Conservation (phyloP, 179 eudicot genomes). For the Beta corolliflora region DNA sequence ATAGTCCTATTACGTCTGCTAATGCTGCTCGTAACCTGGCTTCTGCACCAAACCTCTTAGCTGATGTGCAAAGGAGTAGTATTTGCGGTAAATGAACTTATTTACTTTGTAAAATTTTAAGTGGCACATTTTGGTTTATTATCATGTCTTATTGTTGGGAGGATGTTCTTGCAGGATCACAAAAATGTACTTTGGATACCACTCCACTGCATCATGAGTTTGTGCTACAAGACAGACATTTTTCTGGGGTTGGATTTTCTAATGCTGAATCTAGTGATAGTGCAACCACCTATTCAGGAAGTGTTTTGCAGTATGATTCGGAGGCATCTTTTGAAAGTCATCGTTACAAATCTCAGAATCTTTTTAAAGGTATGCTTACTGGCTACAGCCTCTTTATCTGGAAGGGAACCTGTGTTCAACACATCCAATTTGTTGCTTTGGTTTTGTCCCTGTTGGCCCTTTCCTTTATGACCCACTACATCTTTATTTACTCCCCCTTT, state of each 20-base stretch:
- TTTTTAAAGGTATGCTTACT: slow-evolving; percentile 35
- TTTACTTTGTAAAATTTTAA: background rate
- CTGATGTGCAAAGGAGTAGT: slow-evolving; percentile 23
- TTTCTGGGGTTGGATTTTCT: slow-evolving; percentile 35
- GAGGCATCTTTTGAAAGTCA: slow-evolving; percentile 49
- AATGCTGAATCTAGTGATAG: slow-evolving; percentile 46
- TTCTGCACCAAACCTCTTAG: slow-evolving; percentile 21
- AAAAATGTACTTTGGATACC: slow-evolving; percentile 34
- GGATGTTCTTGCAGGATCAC: slow-evolving; percentile 35
- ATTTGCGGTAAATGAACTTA: slow-evolving; percentile 21
- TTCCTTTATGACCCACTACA: background rate
- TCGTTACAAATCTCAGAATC: slow-evolving; percentile 20
- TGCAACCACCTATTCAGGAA: slow-evolving; percentile 44
- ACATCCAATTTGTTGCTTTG: background rate
- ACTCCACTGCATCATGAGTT: slow-evolving; percentile 38
- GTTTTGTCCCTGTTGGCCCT: background rate
- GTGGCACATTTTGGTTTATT: background rate
- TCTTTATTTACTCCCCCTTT: too few relatives aligned
- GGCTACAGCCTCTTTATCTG: background rate
- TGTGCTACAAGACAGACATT: slow-evolving; percentile 39
- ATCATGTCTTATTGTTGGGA: slow-evolving; percentile 18
- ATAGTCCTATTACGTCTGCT: slow-evolving; percentile 22
- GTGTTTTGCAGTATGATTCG: slow-evolving; percentile 44
- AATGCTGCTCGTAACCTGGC: slow-evolving; percentile 26
- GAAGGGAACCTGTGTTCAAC: background rate